Evolutionary conservation across 441 rosid genomes (phyloP), one percentile per base, ranked within the genome.

Genomic region (Theobroma grandiflorum): DNA sequence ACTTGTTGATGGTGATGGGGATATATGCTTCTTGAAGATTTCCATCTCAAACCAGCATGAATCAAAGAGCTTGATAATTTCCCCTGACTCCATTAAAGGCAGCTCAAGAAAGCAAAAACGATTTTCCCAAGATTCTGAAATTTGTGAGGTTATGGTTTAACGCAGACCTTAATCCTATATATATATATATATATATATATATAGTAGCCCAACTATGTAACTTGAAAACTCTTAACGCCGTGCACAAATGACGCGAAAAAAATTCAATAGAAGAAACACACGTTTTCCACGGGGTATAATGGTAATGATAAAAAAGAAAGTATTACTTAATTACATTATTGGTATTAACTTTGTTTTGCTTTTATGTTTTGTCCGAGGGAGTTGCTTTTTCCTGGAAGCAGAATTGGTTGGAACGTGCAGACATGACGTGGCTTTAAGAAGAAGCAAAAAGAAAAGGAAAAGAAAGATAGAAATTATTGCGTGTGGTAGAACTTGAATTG

Each of bases 1-100:
- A 65, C 64, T 52, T 14, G 78, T 61, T 2, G 77, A 35, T 45
- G 72, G 49, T 18, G 80, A 47, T 1, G 64, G 22, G 53, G 69
- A 43, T 38, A 79, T 35, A 16, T 67, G 83, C 33, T 81, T 88
- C 61, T 74, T 83, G 64, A 92, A 72, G 78, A 89, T 87, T 76
- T 83, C 83, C 77, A 65, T 81, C 87, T 82, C 84, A 61, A 86
- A 89, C 93, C 93, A 90, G 80, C 71, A 84, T 0, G 81, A 83
- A 86, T 91, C 87, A 35, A 80, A 81, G 38, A 90, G 88, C 76
- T 82, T 62, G 64, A 87, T 47, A 16, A 88, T 35, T 37, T 79
- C 82, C 35, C 74, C 63, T 0, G 86, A 85, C 45, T 78, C 89
- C 90, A 87, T 88, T 50, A 74, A 82, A 5, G 81, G 85, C 82